Conservation (phyloP, 345 rosid genomes). For the Eucalyptus sp. region DNA sequence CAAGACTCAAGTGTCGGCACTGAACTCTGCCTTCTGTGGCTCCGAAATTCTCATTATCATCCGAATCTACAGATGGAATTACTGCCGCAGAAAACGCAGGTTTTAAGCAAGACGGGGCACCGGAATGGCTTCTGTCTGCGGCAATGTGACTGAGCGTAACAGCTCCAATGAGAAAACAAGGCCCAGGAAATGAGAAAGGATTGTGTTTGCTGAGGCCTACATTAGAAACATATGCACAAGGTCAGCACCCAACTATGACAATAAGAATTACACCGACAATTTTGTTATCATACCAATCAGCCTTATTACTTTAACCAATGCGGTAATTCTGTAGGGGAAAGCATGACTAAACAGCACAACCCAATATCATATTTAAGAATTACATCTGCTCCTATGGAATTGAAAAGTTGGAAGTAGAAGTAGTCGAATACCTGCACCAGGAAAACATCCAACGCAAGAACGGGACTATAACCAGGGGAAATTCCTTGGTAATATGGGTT, state of each 20-base stretch:
- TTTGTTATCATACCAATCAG: neutral
- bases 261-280: neutral
- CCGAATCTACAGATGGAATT: neutral
- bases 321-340: neutral
- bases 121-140: slow-evolving; percentile 41
- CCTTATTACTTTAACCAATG: neutral
- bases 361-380: neutral
- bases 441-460: slow-evolving; percentile 91
- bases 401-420: neutral
- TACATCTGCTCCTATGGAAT: neutral
- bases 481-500: slow-evolving; percentile 84
- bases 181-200: slow-evolving; percentile 94
- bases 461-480: slow-evolving; percentile 72
- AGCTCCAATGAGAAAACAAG: slow-evolving; percentile 84
- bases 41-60: neutral
- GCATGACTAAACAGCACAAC: neutral
- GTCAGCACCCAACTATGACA: neutral
- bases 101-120: slow-evolving; percentile 44
- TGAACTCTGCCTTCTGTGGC: neutral
- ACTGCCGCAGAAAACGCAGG: neutral
- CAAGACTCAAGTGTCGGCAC: neutral
- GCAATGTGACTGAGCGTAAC: slow-evolving; percentile 77
- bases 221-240: neutral
- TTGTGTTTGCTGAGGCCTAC: slow-evolving; percentile 95
- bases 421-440: slow-evolving; percentile 67